Base-by-base conservation (phyloP, 345 rosid genomes). In the Aegle marmelos region DNA sequence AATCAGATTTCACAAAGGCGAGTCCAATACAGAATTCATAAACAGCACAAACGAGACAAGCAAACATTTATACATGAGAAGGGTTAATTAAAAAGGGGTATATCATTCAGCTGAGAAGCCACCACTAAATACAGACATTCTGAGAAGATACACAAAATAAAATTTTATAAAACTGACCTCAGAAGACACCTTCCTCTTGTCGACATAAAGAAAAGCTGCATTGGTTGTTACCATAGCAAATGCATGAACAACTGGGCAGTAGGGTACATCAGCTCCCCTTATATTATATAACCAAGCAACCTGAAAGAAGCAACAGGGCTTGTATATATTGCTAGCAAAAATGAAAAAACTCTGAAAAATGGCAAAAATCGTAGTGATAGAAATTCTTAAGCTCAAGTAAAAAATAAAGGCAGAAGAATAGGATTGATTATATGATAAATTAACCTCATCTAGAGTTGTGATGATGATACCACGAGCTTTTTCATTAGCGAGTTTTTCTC, bases 251-350 rank as follows among this genome's bases (percentile, higher is more conserved):
- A 96, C 98, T 0, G 99, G 99, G 84, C 91, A 85, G 70, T 90
- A 94, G 78, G 97, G 82, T 28, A 96, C 97, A 83, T 96, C 99
- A 74, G 74, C 87, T 79, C 99, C 99, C 74, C 98, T 97, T 66
- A 96, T 88, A 79, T 96, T 96, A 82, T 88, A 96, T 78, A 94
- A 73, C 99, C 99, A 96, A 83, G 99, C 99, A 88, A 96, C 99
- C 98, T 95, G 89, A 88, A 33, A 74, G 53, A 64, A 67, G 27
- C 58, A 79, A 78, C 56, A 39, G 41, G 58, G n/a, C 33, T 50
- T 21, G 57, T 14, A 77, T 70, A 50, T 14, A 65, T 57, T 30
- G 53, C 30, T 9, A 45, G 67, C n/a, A 53, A 48, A 70, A 64
- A 76, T 25, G 7, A 53, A 56, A 65, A 9, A 63, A 8, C 6